Conservation (phyloP, 2,329 filamentous ascomycete genomes). For the Chrysoporthe puriensis region DNA sequence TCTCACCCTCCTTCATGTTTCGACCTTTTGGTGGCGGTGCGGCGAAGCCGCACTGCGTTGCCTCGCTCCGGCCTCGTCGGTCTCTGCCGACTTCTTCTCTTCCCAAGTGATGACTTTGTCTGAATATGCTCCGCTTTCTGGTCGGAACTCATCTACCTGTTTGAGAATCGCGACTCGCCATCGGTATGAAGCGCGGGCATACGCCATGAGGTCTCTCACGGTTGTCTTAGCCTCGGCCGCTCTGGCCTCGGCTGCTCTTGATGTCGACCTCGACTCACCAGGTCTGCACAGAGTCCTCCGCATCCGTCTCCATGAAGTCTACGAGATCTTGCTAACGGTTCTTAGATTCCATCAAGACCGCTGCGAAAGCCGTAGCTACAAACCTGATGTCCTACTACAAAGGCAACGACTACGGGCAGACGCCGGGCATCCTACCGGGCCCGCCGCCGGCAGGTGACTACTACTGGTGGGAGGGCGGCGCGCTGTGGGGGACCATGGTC, state of each 20-base stretch:
- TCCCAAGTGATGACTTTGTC: background rate
- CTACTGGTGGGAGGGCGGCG: conserved; percentile 71
- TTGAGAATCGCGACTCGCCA: background rate
- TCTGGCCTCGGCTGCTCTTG: conserved; percentile 19
- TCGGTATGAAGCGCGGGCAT: conserved; percentile 8
- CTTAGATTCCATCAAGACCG: conserved; percentile 40
- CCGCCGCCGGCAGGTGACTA: conserved; percentile 52
- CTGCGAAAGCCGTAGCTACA: conserved; percentile 44
- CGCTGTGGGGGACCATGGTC: conserved; percentile 64
- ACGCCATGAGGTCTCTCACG: conserved; percentile 12
- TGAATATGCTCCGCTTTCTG: too few relatives aligned
- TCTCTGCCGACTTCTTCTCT: background rate
- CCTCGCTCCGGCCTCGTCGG: background rate
- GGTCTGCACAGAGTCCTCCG: conserved; percentile 8
- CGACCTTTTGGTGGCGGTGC: background rate
- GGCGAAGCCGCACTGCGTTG: background rate
- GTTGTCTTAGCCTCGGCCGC: conserved; percentile 17
- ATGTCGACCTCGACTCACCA: conserved; percentile 29
- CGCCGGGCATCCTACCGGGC: conserved; percentile 51
- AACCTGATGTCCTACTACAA: conserved; percentile 51
- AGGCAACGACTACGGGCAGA: conserved; percentile 47
- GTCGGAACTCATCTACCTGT: background rate
- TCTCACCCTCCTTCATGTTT: background rate
- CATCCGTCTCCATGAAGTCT: too few relatives aligned
- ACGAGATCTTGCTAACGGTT: background rate